phyloP scores from a whole-genome alignment of 1,139 yeast genomes.

The Starmera stellimalicola region DNA sequence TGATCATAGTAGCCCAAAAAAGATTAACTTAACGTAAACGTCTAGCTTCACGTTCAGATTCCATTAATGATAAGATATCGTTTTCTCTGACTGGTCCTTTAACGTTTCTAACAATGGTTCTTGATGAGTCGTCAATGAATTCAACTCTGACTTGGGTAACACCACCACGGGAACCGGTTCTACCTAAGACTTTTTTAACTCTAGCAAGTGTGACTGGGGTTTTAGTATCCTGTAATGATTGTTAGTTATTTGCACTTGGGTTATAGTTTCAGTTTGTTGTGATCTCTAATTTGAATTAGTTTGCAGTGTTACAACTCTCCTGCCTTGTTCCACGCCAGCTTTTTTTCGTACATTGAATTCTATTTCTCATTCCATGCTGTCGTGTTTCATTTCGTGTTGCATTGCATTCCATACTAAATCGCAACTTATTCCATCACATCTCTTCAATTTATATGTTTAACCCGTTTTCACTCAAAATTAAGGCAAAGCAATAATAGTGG shows the following conservation, averaged over 20 bases:
- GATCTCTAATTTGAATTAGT: not conserved
- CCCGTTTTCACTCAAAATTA: too few relatives aligned
- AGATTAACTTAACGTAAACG: constrained; percentile 38
- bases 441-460: too few relatives aligned
- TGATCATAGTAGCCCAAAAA: not conserved
- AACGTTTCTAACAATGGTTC: constrained; percentile 99
- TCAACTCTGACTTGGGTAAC: constrained; percentile 99
- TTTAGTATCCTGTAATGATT: constrained; percentile 52
- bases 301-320: too few relatives aligned
- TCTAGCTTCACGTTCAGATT: constrained; percentile 98
- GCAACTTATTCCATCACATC: too few relatives aligned
- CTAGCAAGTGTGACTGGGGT: constrained; percentile 98
- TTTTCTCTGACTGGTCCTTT: constrained; percentile 99
- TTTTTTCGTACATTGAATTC: too few relatives aligned
- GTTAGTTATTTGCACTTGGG: constrained; percentile 5
- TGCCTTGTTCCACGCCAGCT: too few relatives aligned
- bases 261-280: not conserved
- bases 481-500: too few relatives aligned
- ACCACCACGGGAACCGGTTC: constrained; percentile 99
- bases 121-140: constrained; percentile 95
- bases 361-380: too few relatives aligned
- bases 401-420: too few relatives aligned
- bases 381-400: too few relatives aligned
- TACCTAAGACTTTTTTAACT: constrained; percentile 98
- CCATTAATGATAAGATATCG: constrained; percentile 98